These are phyloP conservation scores for Phalaenopsis aphrodite DNA, from an alignment of 106 monocot genomes.

Conservation along the genomic window DNA sequence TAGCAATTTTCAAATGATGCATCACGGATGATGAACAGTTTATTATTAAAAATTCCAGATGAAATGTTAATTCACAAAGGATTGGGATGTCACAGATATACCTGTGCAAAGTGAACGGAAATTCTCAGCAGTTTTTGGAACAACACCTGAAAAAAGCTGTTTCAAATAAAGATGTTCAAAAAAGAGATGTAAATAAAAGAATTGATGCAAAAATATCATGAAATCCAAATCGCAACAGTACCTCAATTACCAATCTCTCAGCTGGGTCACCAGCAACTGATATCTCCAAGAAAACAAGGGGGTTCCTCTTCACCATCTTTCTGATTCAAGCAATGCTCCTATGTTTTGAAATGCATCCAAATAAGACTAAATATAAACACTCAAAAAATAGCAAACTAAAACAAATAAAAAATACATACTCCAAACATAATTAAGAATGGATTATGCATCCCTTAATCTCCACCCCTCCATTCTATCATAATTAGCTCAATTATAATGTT, in stretches of 20 bases:
- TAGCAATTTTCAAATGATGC: neutral
- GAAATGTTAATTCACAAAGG: neutral
- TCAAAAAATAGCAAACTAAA: neutral
- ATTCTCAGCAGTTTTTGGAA: constrained; percentile 62
- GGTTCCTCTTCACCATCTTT: constrained; percentile 24
- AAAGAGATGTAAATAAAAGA: neutral
- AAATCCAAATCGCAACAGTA: constrained; percentile 1
- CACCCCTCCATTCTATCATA: neutral
- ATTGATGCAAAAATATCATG: neutral
- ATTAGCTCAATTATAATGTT: neutral
- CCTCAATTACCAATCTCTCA: constrained; percentile 31
- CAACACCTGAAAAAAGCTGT: constrained; percentile 41
- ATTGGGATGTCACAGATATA: neutral
- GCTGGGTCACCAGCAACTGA: constrained; percentile 20
- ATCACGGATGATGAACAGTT: neutral
- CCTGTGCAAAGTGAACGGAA: constrained; percentile 56
- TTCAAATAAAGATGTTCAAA: neutral
- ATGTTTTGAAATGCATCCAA: neutral
- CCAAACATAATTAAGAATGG: neutral
- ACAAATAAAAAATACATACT: neutral
- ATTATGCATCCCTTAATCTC: neutral
- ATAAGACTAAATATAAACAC: neutral
- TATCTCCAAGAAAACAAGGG: constrained; percentile 30
- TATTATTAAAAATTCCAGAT: neutral
- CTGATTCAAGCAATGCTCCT: neutral